phyloP scores from a whole-genome alignment of 495 filamentous ascomycete species.

The Neohortaea acidophila region DNA sequence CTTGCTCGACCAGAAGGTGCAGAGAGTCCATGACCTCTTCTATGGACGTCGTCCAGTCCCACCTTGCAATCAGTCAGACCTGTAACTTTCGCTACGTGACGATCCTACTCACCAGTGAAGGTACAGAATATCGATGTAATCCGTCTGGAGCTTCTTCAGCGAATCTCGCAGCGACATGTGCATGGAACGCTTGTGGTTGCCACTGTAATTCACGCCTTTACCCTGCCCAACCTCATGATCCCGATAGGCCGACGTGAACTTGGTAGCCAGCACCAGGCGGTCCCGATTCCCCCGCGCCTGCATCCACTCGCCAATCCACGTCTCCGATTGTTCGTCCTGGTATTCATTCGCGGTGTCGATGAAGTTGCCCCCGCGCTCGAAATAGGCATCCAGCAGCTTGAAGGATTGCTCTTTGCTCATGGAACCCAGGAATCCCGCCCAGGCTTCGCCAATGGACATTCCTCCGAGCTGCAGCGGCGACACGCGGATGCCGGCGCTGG shows the following conservation, averaged over 20 bases:
- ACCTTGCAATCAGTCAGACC: slow-evolving; percentile 4
- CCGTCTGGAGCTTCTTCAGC: slow-evolving; percentile 47
- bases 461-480: slow-evolving; percentile 42
- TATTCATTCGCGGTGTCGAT: slow-evolving; percentile 51
- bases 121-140: slow-evolving; percentile 44
- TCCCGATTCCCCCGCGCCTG: slow-evolving; percentile 36
- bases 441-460: slow-evolving; percentile 47
- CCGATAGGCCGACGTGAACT: slow-evolving; percentile 35
- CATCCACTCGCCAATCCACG: slow-evolving; percentile 70
- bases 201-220: slow-evolving; percentile 33
- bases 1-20: slow-evolving; percentile 22
- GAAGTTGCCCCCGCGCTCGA: slow-evolving; percentile 60
- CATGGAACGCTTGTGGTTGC: slow-evolving; percentile 41
- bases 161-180: slow-evolving; percentile 39
- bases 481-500: slow-evolving; percentile 43
- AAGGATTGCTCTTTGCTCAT: slow-evolving; percentile 46
- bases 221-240: slow-evolving; percentile 13
- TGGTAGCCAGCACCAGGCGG: slow-evolving; percentile 56
- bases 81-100: not conserved
- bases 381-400: slow-evolving; percentile 47
- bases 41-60: slow-evolving; percentile 27
- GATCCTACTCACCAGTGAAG: slow-evolving; percentile 23
- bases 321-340: slow-evolving; percentile 52
- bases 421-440: slow-evolving; percentile 37
- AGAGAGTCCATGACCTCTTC: slow-evolving; percentile 29